Base-by-base conservation (phyloP, 1,139 yeast species). In the Geotrichum histeridarum region DNA sequence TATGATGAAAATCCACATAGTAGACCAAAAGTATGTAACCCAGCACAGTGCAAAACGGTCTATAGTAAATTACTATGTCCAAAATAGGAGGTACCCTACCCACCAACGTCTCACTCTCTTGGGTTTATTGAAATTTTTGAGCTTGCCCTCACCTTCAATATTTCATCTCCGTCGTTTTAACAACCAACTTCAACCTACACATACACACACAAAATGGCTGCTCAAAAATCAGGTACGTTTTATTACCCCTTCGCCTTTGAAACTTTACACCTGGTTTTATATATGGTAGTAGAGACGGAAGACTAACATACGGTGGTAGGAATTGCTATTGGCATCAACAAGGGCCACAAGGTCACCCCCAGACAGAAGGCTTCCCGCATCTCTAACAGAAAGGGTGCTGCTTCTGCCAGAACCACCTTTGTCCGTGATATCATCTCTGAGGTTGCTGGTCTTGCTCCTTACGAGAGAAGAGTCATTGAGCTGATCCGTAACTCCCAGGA, bases 401-500 rank as follows among this genome's bases (percentile, higher is more conserved):
- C 85, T 66, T 88, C 98, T 74, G 85, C 91, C 84, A 91, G 97
- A 86, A 84, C 98, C 71, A 80, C 80, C 61, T 94, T 94, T 74
- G 99, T 94, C 74, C 88, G 99, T 79, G 82, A 84, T 74, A 81
- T 94, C 67, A 95, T 93, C 78, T 85, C 85, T 76, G 99, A 94
- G 82, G 98, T 94, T 73, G 82, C 96, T 68, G 99, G 99, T 53
- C 85, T 91, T 75, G 97, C 99, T 69, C 99, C 99, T 80, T 94
- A 94, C 80, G 99, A 94, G 83, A 91, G 97, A 84, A 91, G 99
- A 83, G 85, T 93, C 77, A 86, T 94, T 74, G 99, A 94, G 81
- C 84, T 94, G 81, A 84, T 94, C 86, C 93, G 99, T 85, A 94
- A 94, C 83, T 93, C 97, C 75, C 96, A 96, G 85, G 99, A 94